Conservation (phyloP, 768 basidiomycete genomes). For the Podaxis mareebaensis region DNA sequence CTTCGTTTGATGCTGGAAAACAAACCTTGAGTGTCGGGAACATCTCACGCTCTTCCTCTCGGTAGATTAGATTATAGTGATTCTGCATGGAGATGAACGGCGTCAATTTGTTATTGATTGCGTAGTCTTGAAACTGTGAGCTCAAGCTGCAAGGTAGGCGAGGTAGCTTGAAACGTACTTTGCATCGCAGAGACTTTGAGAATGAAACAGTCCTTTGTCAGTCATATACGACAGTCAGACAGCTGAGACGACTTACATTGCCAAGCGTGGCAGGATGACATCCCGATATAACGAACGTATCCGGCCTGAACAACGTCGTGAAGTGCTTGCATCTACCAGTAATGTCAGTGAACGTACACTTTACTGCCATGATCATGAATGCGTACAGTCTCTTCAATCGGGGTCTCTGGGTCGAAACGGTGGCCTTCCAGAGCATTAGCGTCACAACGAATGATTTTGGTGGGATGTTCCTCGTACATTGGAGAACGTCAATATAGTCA, state of each 20-base stretch:
- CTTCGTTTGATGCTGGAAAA: not conserved
- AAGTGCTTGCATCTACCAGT: slow-evolving; percentile 59
- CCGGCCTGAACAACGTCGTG: slow-evolving; percentile 67
- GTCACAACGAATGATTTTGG: slow-evolving; percentile 23
- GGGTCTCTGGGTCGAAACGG: slow-evolving; percentile 58
- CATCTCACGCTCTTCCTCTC: slow-evolving; percentile 67
- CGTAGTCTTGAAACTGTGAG: slow-evolving; percentile 46
- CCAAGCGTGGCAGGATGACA: slow-evolving; percentile 56
- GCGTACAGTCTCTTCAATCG: slow-evolving; percentile 54
- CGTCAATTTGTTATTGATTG: slow-evolving; percentile 54
- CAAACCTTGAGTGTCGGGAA: slow-evolving; percentile 55
- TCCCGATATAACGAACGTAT: slow-evolving; percentile 61
- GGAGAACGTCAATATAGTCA: slow-evolving; percentile 76
- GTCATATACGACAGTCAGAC: not conserved
- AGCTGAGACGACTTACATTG: slow-evolving; percentile 42
- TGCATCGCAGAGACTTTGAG: slow-evolving; percentile 52
- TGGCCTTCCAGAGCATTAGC: slow-evolving; percentile 41
- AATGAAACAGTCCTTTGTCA: not conserved
- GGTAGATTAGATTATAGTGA: slow-evolving; percentile 57
- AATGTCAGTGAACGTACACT: not conserved
- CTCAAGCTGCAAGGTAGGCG: not conserved
- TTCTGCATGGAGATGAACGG: slow-evolving; percentile 73
- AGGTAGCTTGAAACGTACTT: slow-evolving; percentile 31
- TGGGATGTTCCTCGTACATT: slow-evolving; percentile 43
- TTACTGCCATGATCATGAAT: not conserved